phyloP scores from a whole-genome alignment of 768 basidiomycete genomes.

The Pleurotus pulmonarius region DNA sequence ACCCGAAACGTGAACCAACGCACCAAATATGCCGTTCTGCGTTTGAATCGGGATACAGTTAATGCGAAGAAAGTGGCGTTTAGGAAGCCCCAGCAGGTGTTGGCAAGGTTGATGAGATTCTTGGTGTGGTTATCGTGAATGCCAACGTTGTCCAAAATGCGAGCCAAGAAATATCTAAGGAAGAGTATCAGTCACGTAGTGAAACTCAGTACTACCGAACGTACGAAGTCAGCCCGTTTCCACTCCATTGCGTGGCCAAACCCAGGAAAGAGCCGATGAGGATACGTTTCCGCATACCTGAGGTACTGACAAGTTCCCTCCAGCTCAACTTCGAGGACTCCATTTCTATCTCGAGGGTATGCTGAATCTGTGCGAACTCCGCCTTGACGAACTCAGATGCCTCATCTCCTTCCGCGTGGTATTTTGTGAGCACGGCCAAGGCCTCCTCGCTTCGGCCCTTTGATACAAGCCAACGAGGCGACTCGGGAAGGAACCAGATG shows the following conservation, averaged over 20 bases:
- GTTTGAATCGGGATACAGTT: slow-evolving; percentile 41
- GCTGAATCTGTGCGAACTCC: slow-evolving; percentile 53
- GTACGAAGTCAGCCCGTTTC: slow-evolving; percentile 55
- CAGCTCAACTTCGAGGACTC: slow-evolving; percentile 45
- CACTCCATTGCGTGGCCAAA: slow-evolving; percentile 61
- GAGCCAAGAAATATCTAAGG: slow-evolving; percentile 48
- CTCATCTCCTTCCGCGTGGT: slow-evolving; percentile 58
- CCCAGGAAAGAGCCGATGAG: slow-evolving; percentile 47
- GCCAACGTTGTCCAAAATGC: slow-evolving; percentile 50
- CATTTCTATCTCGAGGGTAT: slow-evolving; percentile 48
- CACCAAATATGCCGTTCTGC: slow-evolving; percentile 48
- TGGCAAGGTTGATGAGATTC: slow-evolving; percentile 54
- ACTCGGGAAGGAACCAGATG: slow-evolving; percentile 59
- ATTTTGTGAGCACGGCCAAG: slow-evolving; percentile 43
- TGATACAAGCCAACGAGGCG: slow-evolving; percentile 61
- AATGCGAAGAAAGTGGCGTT: slow-evolving; percentile 51
- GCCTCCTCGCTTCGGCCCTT: slow-evolving; percentile 52
- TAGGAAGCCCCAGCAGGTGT: slow-evolving; percentile 52
- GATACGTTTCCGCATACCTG: slow-evolving; percentile 51
- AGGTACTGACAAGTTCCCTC: slow-evolving; percentile 38
- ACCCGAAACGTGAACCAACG: slow-evolving; percentile 10
- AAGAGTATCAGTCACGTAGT: not conserved
- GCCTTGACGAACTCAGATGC: slow-evolving; percentile 53
- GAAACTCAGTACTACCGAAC: slow-evolving; percentile 12
- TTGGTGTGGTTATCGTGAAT: slow-evolving; percentile 45